Percentiles rank a stretch among this genome's conserved stretches.
These are phyloP conservation scores for Epichloe sp. DNA, from an alignment of 2,329 filamentous ascomycete genomes.

Conservation along the genomic window DNA sequence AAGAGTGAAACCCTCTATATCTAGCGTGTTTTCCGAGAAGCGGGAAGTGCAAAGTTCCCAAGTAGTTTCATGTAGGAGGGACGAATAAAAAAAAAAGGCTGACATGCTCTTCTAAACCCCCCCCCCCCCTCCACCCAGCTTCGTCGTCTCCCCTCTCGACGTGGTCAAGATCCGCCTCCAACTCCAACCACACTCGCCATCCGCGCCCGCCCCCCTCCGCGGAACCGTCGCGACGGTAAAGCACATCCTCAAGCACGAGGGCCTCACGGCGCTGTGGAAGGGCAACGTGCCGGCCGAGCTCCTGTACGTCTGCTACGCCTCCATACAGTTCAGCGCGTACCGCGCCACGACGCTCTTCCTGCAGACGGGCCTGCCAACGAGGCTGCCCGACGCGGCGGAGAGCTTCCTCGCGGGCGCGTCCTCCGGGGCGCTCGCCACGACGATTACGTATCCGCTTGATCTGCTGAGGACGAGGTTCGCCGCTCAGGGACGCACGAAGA, in stretches of 20 bases:
- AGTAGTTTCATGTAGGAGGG: background rate
- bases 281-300: slow-evolving; percentile 92
- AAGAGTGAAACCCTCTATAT: slow-evolving; percentile 12
- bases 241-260: slow-evolving; percentile 68
- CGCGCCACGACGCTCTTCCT: slow-evolving; percentile 59
- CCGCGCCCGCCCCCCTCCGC: slow-evolving; percentile 50
- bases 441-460: slow-evolving; percentile 81
- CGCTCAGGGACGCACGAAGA: slow-evolving; percentile 68
- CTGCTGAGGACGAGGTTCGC: slow-evolving; percentile 89
- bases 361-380: slow-evolving; percentile 30
- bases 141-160: slow-evolving; percentile 88
- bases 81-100: background rate
- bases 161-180: slow-evolving; percentile 97
- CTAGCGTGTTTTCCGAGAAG: background rate
- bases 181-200: slow-evolving; percentile 75
- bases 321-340: slow-evolving; percentile 82
- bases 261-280: slow-evolving; percentile 84
- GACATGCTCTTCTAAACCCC: no score
- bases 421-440: slow-evolving; percentile 73
- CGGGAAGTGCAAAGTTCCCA: no score
- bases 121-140: slow-evolving; percentile 44
- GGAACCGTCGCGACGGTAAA: slow-evolving; percentile 65
- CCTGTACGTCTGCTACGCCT: slow-evolving; percentile 85
- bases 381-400: slow-evolving; percentile 53
- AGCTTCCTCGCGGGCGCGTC: slow-evolving; percentile 74